A percentile compares a stretch with the other conserved stretches of the same genome.
Conservation (phyloP, 768 basidiomycete species). For the Rhodotorula taiwanensis region DNA sequence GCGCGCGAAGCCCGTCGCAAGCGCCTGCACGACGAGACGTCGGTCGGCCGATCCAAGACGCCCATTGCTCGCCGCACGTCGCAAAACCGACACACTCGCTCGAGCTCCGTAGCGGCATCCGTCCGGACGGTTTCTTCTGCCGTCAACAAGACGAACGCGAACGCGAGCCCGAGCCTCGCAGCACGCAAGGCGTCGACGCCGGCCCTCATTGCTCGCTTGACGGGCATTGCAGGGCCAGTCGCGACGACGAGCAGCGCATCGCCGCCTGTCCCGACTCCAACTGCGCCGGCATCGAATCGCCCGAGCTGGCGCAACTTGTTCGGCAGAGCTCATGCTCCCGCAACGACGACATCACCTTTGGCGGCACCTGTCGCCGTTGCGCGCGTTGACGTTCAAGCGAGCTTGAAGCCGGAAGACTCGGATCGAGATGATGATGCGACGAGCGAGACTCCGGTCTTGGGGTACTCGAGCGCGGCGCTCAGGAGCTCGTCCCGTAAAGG, state of each 20-base stretch:
- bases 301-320: slow-evolving; percentile 25
- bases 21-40: neutral
- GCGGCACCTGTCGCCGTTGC: slow-evolving; percentile 22
- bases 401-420: slow-evolving; percentile 6
- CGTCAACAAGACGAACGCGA: neutral
- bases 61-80: slow-evolving; percentile 7
- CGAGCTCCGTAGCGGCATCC: slow-evolving; percentile 7
- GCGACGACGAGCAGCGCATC: neutral
- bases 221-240: neutral
- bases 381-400: slow-evolving; percentile 24
- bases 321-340: slow-evolving; percentile 2
- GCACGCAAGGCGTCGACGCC: slow-evolving; percentile 20
- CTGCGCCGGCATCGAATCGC: neutral
- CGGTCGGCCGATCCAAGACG: slow-evolving; percentile 12
- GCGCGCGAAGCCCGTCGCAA: neutral
- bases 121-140: slow-evolving; percentile 11
- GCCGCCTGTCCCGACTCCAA: neutral
- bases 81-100: neutral
- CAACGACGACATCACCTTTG: neutral
- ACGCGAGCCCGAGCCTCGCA: neutral
- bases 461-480: neutral
- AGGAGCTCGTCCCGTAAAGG: neutral
- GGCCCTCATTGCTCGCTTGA: slow-evolving; percentile 30
- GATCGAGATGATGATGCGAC: neutral
- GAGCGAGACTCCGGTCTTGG: neutral